Evolutionary conservation across 768 basidiomycete genomes (phyloP).

Genomic region (Hortiboletus campestris): DNA sequence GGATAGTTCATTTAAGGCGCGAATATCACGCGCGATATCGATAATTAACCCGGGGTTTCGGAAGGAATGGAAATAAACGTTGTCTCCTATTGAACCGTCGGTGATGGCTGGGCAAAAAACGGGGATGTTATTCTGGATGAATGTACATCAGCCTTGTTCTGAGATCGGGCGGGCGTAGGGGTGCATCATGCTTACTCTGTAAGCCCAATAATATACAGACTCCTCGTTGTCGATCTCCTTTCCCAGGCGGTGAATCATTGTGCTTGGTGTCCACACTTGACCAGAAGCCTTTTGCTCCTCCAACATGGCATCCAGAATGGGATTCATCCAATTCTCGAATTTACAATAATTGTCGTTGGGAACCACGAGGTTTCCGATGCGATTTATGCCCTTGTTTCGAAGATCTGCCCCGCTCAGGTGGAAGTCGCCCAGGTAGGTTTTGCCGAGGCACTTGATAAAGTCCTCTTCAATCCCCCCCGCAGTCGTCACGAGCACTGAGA

Average conservation of each 20-base stretch:
- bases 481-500: not conserved
- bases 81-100: not conserved
- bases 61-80: not conserved
- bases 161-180: not conserved
- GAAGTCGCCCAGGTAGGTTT: not conserved
- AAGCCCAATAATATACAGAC: not conserved
- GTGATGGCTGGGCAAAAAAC: not conserved
- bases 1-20: not conserved
- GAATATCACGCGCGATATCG: not conserved
- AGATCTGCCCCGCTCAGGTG: not conserved
- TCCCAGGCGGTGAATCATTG: not conserved
- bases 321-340: not conserved
- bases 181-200: not conserved
- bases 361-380: not conserved
- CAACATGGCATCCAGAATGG: not conserved
- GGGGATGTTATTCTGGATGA: not conserved
- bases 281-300: not conserved
- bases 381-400: not conserved
- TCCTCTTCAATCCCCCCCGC: not conserved
- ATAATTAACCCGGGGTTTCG: not conserved
- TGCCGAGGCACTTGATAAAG: not conserved
- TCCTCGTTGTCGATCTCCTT: not conserved
- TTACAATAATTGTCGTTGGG: not conserved
- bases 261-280: not conserved
- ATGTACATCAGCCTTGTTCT: not conserved